Conservation (phyloP, 495 filamentous ascomycete species). For the Hypoxylon lenormandii region DNA sequence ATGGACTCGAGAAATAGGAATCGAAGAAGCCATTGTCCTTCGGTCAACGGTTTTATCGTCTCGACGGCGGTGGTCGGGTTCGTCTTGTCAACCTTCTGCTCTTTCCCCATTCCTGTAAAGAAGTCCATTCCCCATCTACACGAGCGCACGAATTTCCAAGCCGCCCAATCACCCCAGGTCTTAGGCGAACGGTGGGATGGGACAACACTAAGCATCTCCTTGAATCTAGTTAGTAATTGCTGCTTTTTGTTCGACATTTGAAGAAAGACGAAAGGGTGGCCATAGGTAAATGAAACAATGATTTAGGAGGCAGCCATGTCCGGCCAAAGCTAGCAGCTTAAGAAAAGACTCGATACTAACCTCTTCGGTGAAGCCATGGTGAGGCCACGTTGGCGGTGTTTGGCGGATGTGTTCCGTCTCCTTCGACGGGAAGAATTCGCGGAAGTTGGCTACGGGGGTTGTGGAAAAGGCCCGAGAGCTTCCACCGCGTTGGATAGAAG, state of each 20-base stretch:
- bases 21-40: constrained; percentile 72
- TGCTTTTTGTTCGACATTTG: not conserved
- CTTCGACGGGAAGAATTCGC: constrained; percentile 62
- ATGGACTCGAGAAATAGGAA: constrained; percentile 95
- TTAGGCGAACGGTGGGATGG: constrained; percentile 55
- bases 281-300: not conserved
- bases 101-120: constrained; percentile 58
- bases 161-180: constrained; percentile 58
- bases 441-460: constrained; percentile 52
- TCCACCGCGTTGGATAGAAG: constrained; percentile 36
- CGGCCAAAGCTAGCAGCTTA: not conserved
- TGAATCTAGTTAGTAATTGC: constrained; percentile 23
- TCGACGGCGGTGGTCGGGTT: constrained; percentile 60
- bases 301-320: not conserved
- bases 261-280: not conserved
- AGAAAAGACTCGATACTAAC: constrained; percentile 17
- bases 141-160: constrained; percentile 59
- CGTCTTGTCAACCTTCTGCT: constrained; percentile 60
- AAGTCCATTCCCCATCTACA: constrained; percentile 62
- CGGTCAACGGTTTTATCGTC: constrained; percentile 60
- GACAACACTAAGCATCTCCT: constrained; percentile 59
- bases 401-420: constrained; percentile 61
- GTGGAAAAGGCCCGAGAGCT: constrained; percentile 57
- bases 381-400: constrained; percentile 73
- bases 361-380: constrained; percentile 69